These are phyloP conservation scores for Suhomyces bokatorum DNA, from an alignment of 1,139 yeast genomes.

Conservation along the genomic window DNA sequence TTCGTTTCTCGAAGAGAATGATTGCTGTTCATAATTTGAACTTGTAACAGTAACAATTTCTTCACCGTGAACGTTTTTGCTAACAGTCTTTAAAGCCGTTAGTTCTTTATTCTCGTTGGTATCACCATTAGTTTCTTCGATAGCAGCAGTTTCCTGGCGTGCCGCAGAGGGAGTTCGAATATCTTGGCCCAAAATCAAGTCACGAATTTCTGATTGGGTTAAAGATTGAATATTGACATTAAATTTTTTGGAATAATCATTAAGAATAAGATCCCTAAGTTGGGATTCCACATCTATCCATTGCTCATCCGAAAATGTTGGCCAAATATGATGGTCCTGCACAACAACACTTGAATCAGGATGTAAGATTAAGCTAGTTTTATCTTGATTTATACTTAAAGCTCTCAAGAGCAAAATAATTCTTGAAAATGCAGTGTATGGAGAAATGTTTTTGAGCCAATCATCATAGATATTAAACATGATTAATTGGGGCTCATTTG, in stretches of 20 bases:
- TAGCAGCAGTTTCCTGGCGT: slow-evolving; percentile 74
- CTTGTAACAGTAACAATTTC: slow-evolving; percentile 94
- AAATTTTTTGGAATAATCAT: slow-evolving; percentile 82
- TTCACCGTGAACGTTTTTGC: slow-evolving; percentile 93
- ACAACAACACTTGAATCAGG: slow-evolving; percentile 73
- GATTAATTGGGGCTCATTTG: slow-evolving; percentile 92
- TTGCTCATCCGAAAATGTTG: slow-evolving; percentile 79
- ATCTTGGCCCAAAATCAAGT: slow-evolving; percentile 91
- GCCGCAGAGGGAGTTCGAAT: slow-evolving; percentile 85
- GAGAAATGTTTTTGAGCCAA: slow-evolving; percentile 81
- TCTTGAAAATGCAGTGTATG: slow-evolving; percentile 93
- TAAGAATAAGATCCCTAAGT: slow-evolving; percentile 81
- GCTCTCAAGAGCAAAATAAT: slow-evolving; percentile 79
- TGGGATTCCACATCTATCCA: slow-evolving; percentile 91
- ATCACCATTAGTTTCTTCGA: slow-evolving; percentile 52
- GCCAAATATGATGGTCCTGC: slow-evolving; percentile 89
- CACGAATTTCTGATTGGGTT: slow-evolving; percentile 92
- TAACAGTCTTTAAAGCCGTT: slow-evolving; percentile 80
- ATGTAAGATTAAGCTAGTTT: slow-evolving; percentile 70
- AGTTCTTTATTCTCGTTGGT: slow-evolving; percentile 41
- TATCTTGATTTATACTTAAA: slow-evolving; percentile 72
- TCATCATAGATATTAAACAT: slow-evolving; percentile 90
- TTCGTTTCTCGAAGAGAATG: slow-evolving; percentile 81
- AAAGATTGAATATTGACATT: slow-evolving; percentile 83
- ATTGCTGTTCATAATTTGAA: slow-evolving; percentile 80